Base-by-base conservation (phyloP, 2,329 filamentous ascomycete genomes). In the Plectosphaerella sp. region DNA sequence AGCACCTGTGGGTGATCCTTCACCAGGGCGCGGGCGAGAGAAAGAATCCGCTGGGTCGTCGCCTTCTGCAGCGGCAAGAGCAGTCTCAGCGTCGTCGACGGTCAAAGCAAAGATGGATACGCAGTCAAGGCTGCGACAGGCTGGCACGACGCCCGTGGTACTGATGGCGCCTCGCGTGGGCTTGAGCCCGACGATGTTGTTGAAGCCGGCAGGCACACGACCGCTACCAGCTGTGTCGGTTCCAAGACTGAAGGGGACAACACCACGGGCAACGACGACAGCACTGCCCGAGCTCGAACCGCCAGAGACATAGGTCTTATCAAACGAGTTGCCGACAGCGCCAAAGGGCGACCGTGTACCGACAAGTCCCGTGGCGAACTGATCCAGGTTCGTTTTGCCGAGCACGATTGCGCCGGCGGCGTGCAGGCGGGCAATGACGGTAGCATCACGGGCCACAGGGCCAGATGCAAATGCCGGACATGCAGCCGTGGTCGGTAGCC, bases 341-440 rank as follows among this genome's bases (percentile, higher is more conserved):
- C 83, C 83, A 52, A 79, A 83, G 0, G 82, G 81, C 3, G 79
- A 83, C 33, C 83, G 74, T 9, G 79, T 82, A 9, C 83, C 83
- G 7, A 79, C 80, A 4, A 86, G 71, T 0, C 83, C 83, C 1
- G 83, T 85, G 1, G 82, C 83, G 7, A 86, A 74, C 58, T 86
- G 82, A 55, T 86, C 83, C 48, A 86, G 70, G 57, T 79, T 80
- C 4, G 76, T 75, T 59, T 85, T 86, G 9, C 82, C 83, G 28
- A 85, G 68, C 33, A 81, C 72, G 2, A 85, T 66, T 2, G 77
- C 83, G 1, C 82, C 82, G 8, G 77, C 74, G 1, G 71, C 68
- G 20, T 79, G 71, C 15, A 83, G 65, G 22, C 67, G 73, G 7
- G 75, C 64, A 9, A 82, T 72, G 2, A 81, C 74, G 1, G 69